phyloP scores from a whole-genome alignment of 2,329 filamentous ascomycete genomes.

The Tothia fuscella region DNA sequence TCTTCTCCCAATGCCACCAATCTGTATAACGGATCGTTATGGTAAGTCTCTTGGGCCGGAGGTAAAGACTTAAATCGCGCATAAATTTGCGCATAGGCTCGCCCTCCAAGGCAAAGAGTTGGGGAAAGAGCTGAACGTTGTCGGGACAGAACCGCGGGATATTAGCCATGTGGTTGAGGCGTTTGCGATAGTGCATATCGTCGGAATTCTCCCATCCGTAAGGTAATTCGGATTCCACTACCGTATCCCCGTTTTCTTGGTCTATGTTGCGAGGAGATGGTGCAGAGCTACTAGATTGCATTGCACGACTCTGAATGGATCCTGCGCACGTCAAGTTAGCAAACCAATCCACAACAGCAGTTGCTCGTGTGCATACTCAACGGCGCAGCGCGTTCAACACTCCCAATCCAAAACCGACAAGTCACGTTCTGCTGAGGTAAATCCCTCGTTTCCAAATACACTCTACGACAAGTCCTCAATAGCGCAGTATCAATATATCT shows the following conservation, averaged over 20 bases:
- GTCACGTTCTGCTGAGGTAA: slow-evolving; percentile 3
- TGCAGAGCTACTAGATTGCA: too few species aligned
- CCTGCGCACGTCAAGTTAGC: neutral
- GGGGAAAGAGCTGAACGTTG: slow-evolving; percentile 1
- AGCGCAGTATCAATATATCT: slow-evolving; percentile 4
- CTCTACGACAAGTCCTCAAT: slow-evolving; percentile 1
- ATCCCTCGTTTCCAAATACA: neutral
- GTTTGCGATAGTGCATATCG: too few species aligned
- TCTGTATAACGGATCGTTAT: slow-evolving; percentile 6
- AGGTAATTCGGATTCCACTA: neutral
- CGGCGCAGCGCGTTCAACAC: neutral
- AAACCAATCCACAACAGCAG: neutral
- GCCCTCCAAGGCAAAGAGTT: slow-evolving; percentile 2
- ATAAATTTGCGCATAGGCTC: neutral
- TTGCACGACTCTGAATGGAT: too few species aligned
- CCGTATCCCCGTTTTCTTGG: neutral
- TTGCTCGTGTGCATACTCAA: neutral
- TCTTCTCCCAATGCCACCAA: slow-evolving; percentile 2
- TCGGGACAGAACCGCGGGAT: neutral
- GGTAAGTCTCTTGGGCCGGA: neutral
- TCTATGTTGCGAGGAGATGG: neutral
- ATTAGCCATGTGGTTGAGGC: too few species aligned
- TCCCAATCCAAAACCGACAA: neutral
- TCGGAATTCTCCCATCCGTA: too few species aligned
- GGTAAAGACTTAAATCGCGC: neutral